Percentiles rank a stretch among this genome's conserved stretches.
phyloP scores from a whole-genome alignment of 495 filamentous ascomycete genomes.

The Jackrogersella minutella region DNA sequence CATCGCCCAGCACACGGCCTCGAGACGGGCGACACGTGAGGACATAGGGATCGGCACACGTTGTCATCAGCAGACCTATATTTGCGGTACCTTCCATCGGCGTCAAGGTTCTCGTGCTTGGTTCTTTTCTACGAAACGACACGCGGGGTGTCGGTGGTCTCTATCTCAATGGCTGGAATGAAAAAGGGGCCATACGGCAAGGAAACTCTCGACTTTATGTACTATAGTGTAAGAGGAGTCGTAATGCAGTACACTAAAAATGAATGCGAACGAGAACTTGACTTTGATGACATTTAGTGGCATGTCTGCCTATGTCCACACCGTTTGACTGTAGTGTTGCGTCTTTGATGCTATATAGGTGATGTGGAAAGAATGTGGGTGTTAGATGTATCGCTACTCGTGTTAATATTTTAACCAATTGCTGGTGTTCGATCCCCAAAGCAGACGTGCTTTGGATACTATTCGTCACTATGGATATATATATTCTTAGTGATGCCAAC shows the following conservation, averaged over 20 bases:
- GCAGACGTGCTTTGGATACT: too few species aligned
- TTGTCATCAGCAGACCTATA: conserved; percentile 15
- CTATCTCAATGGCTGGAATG: neutral
- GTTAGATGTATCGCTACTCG: too few species aligned
- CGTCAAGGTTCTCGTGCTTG: conserved; percentile 34
- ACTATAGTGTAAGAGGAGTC: conserved; percentile 33
- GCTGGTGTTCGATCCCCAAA: too few species aligned
- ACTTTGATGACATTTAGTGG: neutral
- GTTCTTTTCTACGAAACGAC: conserved; percentile 18
- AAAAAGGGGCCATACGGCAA: conserved; percentile 20
- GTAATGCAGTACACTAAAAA: conserved; percentile 8
- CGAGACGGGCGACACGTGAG: conserved; percentile 5
- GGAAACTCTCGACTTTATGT: conserved; percentile 43
- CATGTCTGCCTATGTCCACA: neutral
- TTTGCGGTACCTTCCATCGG: conserved; percentile 18
- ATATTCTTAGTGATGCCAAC: too few species aligned
- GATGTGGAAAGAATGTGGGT: too few species aligned
- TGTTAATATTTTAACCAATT: too few species aligned
- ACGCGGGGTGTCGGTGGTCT: conserved; percentile 28
- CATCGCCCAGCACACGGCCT: neutral
- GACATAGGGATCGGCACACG: conserved; percentile 5
- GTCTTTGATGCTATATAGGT: too few species aligned
- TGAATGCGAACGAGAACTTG: neutral
- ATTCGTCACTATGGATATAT: too few species aligned
- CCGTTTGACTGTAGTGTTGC: neutral